Conservation (phyloP, 345 rosid species). For the Eutrema japonicum region DNA sequence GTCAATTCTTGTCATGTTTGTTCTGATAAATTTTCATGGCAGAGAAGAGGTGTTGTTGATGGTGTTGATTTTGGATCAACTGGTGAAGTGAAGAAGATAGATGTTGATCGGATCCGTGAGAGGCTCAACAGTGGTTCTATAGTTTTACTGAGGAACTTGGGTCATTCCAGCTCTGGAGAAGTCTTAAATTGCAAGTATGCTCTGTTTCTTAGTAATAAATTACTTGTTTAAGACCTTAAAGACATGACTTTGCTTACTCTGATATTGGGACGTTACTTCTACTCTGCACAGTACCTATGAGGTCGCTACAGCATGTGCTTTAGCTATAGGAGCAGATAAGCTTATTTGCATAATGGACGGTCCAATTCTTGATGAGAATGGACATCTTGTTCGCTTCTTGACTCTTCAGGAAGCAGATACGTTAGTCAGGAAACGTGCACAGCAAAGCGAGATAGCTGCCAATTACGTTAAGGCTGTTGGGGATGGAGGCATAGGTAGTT, state of each 20-base stretch:
- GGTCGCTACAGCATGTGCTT: slow-evolving; percentile 98
- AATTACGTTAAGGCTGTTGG: slow-evolving; percentile 87
- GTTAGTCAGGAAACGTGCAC: slow-evolving; percentile 76
- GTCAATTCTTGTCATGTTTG: slow-evolving; percentile 7
- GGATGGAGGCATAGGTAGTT: slow-evolving; percentile 49
- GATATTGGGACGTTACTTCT: slow-evolving; percentile 30
- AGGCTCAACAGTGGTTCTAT: slow-evolving; percentile 90
- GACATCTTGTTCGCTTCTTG: slow-evolving; percentile 82
- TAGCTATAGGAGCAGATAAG: slow-evolving; percentile 93
- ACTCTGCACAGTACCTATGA: slow-evolving; percentile 85
- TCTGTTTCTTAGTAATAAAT: not conserved
- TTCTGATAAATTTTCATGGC: slow-evolving; percentile 36
- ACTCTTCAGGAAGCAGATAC: slow-evolving; percentile 90
- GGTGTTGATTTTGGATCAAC: slow-evolving; percentile 98
- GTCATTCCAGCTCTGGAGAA: slow-evolving; percentile 95
- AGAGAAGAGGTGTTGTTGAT: slow-evolving; percentile 94
- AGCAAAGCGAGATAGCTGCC: slow-evolving; percentile 93
- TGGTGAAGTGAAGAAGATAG: slow-evolving; percentile 94
- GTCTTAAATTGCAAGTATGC: slow-evolving; percentile 98
- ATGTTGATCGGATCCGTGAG: slow-evolving; percentile 76
- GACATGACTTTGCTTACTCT: not conserved
- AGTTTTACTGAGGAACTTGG: slow-evolving; percentile 84
- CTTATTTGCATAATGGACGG: slow-evolving; percentile 93
- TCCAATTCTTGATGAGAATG: slow-evolving; percentile 83
- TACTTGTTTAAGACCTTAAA: not conserved